phyloP scores from a whole-genome alignment of 1,284 basidiomycete species.

The Ceratobasidium papillatum region DNA sequence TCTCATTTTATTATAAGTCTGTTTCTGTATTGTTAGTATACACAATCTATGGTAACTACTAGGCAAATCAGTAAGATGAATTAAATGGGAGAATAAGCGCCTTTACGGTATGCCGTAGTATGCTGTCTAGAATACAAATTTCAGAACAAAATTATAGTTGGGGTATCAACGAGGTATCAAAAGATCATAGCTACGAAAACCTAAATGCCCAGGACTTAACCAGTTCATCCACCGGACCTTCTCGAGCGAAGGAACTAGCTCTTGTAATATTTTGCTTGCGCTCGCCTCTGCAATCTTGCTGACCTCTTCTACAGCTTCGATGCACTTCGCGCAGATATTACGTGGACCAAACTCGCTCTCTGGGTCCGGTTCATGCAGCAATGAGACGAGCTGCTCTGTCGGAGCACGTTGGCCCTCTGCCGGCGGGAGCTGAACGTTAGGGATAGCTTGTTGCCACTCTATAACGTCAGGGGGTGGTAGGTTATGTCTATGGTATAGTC shows the following conservation, averaged over 20 bases:
- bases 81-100: no score
- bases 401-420: background rate
- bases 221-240: conserved; percentile 20
- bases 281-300: background rate
- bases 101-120: no score
- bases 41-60: no score
- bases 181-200: background rate
- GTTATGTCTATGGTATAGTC: conserved; percentile 20
- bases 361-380: conserved; percentile 21
- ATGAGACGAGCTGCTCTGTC: conserved; percentile 24
- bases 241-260: conserved; percentile 10
- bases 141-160: no score
- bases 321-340: conserved; percentile 10
- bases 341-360: background rate
- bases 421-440: background rate
- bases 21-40: no score
- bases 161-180: no score
- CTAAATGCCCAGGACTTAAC: conserved; percentile 14
- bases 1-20: no score
- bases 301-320: background rate
- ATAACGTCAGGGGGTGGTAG: conserved; percentile 5
- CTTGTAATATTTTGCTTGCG: conserved; percentile 2
- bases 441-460: conserved; percentile 16
- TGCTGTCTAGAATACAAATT: no score
- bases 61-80: no score